Percentiles rank a stretch among this genome's conserved stretches.
Evolutionary conservation across 768 basidiomycete species (phyloP).

Genomic region (Phanerochaete sordida): DNA sequence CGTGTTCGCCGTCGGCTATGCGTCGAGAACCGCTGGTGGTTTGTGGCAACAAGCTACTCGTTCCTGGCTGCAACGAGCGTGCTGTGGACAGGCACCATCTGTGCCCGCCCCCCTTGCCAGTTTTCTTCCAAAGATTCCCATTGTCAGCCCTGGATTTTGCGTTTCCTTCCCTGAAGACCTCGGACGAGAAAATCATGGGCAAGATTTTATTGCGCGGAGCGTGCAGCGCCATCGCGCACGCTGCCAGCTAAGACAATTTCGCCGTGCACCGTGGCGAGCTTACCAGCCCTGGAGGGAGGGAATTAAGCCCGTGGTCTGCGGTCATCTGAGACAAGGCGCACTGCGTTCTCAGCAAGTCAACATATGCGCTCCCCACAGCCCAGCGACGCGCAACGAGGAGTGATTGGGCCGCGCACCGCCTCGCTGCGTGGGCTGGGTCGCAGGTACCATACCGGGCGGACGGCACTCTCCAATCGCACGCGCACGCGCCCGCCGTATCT

Average conservation of each 20-base stretch:
- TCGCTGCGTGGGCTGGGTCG: neutral
- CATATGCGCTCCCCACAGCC: neutral
- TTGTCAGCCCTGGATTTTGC: too few species aligned
- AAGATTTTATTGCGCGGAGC: neutral
- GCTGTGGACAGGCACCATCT: neutral
- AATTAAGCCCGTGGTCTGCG: neutral
- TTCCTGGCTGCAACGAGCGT: neutral
- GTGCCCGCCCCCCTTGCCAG: neutral
- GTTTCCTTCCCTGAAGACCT: too few species aligned
- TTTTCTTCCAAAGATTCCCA: too few species aligned
- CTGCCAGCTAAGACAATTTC: neutral
- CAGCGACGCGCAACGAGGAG: neutral
- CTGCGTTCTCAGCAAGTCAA: neutral
- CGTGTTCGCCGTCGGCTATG: neutral
- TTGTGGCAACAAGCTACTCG: neutral
- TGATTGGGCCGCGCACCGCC: neutral
- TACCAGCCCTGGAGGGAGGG: neutral
- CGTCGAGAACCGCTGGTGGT: neutral
- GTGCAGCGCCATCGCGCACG: neutral
- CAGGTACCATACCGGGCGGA: neutral
- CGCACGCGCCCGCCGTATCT: neutral
- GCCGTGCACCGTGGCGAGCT: neutral
- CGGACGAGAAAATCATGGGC: too few species aligned
- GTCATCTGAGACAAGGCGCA: neutral
- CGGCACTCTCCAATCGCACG: neutral